These are phyloP conservation scores for Xylaria acuta DNA, from an alignment of 495 filamentous ascomycete genomes.

Conservation along the genomic window DNA sequence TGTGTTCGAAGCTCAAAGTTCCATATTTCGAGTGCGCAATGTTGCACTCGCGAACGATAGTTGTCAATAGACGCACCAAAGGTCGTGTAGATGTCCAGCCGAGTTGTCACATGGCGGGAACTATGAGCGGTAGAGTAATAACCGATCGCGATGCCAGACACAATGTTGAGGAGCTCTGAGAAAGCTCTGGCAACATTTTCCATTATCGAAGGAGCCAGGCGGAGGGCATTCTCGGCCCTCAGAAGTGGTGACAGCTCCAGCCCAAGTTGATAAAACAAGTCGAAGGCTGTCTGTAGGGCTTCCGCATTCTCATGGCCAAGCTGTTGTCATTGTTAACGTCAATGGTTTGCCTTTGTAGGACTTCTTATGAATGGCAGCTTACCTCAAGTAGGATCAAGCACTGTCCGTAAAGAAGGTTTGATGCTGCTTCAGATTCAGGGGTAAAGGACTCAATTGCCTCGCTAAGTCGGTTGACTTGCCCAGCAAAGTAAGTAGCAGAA, in stretches of 20 bases:
- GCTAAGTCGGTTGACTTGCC: constrained; percentile 22
- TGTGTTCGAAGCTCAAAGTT: constrained; percentile 23
- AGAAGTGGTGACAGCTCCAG: constrained; percentile 16
- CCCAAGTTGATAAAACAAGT: constrained; percentile 21
- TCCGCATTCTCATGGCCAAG: constrained; percentile 19
- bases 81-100: constrained; percentile 11
- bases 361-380: background rate
- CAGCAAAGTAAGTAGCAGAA: constrained; percentile 13
- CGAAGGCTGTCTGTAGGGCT: constrained; percentile 15
- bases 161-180: constrained; percentile 19
- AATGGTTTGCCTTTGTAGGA: background rate
- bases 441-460: constrained; percentile 22
- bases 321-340: background rate
- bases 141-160: constrained; percentile 8
- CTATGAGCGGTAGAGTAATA: constrained; percentile 14
- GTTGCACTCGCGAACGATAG: constrained; percentile 17
- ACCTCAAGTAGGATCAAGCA: constrained; percentile 21
- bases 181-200: constrained; percentile 19
- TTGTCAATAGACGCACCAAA: constrained; percentile 8
- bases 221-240: constrained; percentile 20
- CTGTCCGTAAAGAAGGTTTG: constrained; percentile 21
- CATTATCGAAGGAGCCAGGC: constrained; percentile 20
- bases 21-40: constrained; percentile 17
- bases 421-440: constrained; percentile 15
- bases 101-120: constrained; percentile 9